Conservation (phyloP, 306 rosid species). For the Acacia crassicarpa region DNA sequence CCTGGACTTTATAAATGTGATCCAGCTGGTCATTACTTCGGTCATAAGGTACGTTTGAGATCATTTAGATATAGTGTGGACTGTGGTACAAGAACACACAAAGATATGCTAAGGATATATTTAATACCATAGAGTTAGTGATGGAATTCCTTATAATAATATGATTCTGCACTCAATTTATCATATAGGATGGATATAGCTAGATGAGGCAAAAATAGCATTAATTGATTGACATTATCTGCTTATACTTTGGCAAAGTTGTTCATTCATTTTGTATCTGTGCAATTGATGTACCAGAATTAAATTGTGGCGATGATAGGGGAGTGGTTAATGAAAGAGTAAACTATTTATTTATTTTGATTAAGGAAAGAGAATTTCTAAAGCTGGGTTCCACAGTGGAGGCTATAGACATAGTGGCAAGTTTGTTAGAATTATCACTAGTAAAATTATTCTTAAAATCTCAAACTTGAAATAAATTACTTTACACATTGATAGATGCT, state of each 20-base stretch:
- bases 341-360: not conserved
- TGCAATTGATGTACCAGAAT: not conserved
- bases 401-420: not conserved
- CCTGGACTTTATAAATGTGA: conserved; percentile 93
- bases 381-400: not conserved
- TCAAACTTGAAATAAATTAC: not conserved
- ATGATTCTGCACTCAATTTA: not conserved
- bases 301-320: not conserved
- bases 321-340: not conserved
- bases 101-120: not conserved
- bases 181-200: not conserved
- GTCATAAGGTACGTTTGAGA: conserved; percentile 79
- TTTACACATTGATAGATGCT: not conserved
- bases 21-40: conserved; percentile 99
- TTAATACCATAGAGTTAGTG: not conserved
- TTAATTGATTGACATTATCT: not conserved
- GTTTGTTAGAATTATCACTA: not conserved
- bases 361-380: not conserved
- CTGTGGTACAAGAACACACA: conserved; percentile 11
- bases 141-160: conserved; percentile 7
- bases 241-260: conserved; percentile 13
- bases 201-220: not conserved
- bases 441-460: not conserved
- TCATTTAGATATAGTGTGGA: conserved; percentile 9
- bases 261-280: conserved; percentile 1